Evolutionary conservation across 2,329 filamentous ascomycete species (phyloP).

Genomic region (Huntiella abstrusa): DNA sequence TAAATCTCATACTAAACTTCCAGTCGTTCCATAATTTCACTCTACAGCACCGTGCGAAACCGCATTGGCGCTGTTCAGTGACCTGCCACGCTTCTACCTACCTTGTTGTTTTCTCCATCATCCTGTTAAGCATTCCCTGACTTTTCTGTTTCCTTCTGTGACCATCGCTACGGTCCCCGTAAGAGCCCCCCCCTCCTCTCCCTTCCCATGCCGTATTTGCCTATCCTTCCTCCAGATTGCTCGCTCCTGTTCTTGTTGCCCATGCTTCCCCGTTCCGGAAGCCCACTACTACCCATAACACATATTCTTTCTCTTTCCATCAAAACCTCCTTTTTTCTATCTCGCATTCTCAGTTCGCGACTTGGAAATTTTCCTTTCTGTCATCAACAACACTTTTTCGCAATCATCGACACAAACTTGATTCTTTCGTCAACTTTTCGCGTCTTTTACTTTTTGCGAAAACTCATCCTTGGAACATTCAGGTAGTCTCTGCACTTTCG

Average conservation of each 20-base stretch:
- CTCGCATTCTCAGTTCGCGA: neutral
- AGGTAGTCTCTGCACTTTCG: neutral
- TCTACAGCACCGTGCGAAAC: no score
- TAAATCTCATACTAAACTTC: neutral
- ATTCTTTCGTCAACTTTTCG: neutral
- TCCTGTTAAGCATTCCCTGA: conserved; percentile 1
- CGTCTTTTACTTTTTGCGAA: neutral
- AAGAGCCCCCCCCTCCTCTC: neutral
- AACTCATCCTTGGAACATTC: neutral
- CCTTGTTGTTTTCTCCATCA: conserved; percentile 1
- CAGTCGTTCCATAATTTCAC: no score
- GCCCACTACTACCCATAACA: conserved; percentile 3
- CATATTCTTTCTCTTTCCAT: conserved; percentile 10
- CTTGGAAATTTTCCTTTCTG: conserved; percentile 3
- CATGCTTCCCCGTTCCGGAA: conserved; percentile 2
- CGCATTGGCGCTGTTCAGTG: no score
- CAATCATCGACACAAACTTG: neutral
- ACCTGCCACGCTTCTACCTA: no score
- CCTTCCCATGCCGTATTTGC: neutral
- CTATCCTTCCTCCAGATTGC: conserved; percentile 1
- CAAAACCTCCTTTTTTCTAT: conserved; percentile 11
- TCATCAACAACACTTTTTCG: conserved; percentile 7
- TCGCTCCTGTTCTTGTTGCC: neutral
- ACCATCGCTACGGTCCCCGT: neutral
- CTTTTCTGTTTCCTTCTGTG: conserved; percentile 9